These are phyloP conservation scores for Pichia pseudocactophila DNA, from an alignment of 805 yeast genomes.

Conservation along the genomic window DNA sequence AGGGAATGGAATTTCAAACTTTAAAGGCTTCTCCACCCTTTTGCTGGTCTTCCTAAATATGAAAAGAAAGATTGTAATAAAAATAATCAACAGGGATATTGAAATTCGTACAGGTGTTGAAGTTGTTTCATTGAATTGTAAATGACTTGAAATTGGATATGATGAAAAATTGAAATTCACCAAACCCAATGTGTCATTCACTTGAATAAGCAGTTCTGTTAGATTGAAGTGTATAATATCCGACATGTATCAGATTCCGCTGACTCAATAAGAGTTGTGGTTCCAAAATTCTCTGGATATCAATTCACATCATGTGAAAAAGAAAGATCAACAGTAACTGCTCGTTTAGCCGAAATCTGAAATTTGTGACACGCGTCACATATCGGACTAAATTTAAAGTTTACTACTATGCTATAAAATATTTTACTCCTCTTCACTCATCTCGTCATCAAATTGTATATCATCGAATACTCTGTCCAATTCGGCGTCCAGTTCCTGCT, in stretches of 20 bases:
- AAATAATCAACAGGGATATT: constrained; percentile 20
- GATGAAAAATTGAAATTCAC: constrained; percentile 13
- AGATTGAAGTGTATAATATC: constrained; percentile 12
- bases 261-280: no score
- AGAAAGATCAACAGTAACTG: no score
- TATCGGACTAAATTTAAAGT: no score
- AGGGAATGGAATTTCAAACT: constrained; percentile 51
- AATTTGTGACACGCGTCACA: no score
- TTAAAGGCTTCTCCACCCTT: constrained; percentile 29
- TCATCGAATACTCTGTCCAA: constrained; percentile 12
- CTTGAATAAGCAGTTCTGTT: constrained; percentile 16
- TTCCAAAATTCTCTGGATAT: no score
- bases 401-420: no score
- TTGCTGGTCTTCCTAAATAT: constrained; percentile 20
- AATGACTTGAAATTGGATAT: constrained; percentile 1
- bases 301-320: no score
- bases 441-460: constrained; percentile 18
- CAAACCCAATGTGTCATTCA: constrained; percentile 18
- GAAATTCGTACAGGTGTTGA: constrained; percentile 25
- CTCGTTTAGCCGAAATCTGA: no score
- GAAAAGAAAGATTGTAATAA: constrained; percentile 17
- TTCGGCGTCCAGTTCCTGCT: constrained; percentile 7
- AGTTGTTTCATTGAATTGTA: constrained; percentile 6
- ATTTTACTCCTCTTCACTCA: constrained; percentile 23
- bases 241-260: not conserved